These are phyloP conservation scores for Pseudonectria foliicola DNA, from an alignment of 2,329 filamentous ascomycete species.

Conservation along the genomic window DNA sequence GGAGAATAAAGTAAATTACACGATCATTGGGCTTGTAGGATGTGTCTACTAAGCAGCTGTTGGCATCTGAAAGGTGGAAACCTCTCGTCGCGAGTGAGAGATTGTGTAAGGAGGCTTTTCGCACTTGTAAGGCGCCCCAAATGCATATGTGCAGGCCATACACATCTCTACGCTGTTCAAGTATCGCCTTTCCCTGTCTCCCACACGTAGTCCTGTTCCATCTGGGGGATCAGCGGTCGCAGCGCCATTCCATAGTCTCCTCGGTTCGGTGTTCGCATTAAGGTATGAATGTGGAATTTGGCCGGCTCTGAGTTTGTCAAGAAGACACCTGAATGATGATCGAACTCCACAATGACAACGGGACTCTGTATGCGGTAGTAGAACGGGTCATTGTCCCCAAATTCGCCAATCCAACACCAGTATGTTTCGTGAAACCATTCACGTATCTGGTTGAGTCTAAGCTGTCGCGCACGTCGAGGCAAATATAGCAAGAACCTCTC, in stretches of 20 bases:
- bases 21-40: too few relatives aligned
- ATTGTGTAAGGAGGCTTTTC: too few relatives aligned
- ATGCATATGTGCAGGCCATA: too few relatives aligned
- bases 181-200: conserved; percentile 2
- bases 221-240: conserved; percentile 28
- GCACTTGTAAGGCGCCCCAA: too few relatives aligned
- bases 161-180: too few relatives aligned
- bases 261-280: conserved; percentile 63
- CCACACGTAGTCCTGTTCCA: conserved; percentile 21
- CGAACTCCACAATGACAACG: conserved; percentile 68
- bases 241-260: conserved; percentile 66
- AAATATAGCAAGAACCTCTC: conserved; percentile 63
- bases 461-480: conserved; percentile 45
- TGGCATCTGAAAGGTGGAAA: too few relatives aligned
- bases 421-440: conserved; percentile 62
- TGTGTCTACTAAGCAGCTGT: too few relatives aligned
- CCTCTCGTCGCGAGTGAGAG: too few relatives aligned
- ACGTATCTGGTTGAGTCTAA: conserved; percentile 48
- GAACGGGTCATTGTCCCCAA: conserved; percentile 59
- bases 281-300: conserved; percentile 74
- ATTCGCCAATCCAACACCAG: conserved; percentile 73
- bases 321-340: conserved; percentile 74
- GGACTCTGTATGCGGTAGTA: conserved; percentile 75
- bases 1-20: too few relatives aligned
- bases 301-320: conserved; percentile 64